A percentile compares a stretch with the other conserved stretches of the same genome.
Conservation (phyloP, 345 rosid genomes). For the Ceriops decandra region DNA sequence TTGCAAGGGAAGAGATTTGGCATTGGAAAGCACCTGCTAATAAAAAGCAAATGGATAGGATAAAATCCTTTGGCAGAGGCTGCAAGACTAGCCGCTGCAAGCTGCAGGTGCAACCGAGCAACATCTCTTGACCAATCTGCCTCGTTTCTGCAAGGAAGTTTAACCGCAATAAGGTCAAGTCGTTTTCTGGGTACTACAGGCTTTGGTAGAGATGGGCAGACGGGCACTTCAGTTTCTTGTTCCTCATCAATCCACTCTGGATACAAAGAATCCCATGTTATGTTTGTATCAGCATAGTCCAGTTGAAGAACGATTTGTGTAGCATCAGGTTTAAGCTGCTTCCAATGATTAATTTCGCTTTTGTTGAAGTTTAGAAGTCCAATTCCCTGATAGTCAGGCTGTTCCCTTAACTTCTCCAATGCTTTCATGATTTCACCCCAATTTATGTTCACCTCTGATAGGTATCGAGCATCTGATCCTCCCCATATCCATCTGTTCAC, state of each 20-base stretch:
- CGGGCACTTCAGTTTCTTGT: conserved; percentile 29
- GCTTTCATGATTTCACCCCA: conserved; percentile 21
- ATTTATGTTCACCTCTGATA: conserved; percentile 21
- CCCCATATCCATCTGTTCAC: conserved; percentile 37
- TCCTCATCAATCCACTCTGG: conserved; percentile 40
- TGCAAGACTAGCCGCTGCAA: conserved; percentile 29
- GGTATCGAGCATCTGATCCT: conserved; percentile 24
- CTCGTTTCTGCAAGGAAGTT: conserved; percentile 31
- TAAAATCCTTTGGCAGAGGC: conserved; percentile 30
- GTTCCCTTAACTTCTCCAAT: conserved; percentile 9
- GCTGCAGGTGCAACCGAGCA: conserved; percentile 29
- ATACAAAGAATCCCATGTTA: conserved; percentile 32
- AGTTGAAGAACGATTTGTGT: conserved; percentile 13
- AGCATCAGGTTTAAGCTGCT: conserved; percentile 16
- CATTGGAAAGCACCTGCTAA: conserved; percentile 22
- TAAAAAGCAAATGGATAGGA: conserved; percentile 26
- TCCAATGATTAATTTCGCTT: conserved; percentile 22
- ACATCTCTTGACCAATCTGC: conserved; percentile 32
- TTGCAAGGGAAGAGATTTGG: conserved; percentile 30
- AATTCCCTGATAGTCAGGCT: conserved; percentile 17
- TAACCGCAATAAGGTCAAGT: conserved; percentile 27
- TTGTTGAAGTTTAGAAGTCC: conserved; percentile 29
- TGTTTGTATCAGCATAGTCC: conserved; percentile 16
- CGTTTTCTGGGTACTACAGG: conserved; percentile 19
- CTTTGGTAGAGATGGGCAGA: conserved; percentile 29